phyloP scores from a whole-genome alignment of 1,139 yeast species.

The Spathaspora sp. region DNA sequence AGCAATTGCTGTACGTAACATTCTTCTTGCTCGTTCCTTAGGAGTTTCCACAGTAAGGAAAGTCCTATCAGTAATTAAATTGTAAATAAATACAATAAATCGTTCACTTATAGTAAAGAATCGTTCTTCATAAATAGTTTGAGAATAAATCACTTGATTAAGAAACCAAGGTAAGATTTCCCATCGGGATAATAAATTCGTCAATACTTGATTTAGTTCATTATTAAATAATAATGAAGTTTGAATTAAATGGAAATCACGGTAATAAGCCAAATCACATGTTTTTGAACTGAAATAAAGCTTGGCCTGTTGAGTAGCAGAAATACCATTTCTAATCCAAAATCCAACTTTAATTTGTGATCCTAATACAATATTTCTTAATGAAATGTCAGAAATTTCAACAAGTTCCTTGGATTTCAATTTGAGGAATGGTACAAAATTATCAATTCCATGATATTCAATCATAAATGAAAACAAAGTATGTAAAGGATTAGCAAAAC shows the following conservation, averaged over 20 bases:
- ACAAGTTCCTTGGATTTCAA: slow-evolving; percentile 29
- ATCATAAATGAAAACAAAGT: slow-evolving; percentile 46
- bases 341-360: slow-evolving; percentile 77
- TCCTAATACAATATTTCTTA: slow-evolving; percentile 63
- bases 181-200: slow-evolving; percentile 60
- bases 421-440: slow-evolving; percentile 18
- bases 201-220: slow-evolving; percentile 40
- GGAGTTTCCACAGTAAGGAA: slow-evolving; percentile 34
- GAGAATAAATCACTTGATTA: slow-evolving; percentile 31
- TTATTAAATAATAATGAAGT: slow-evolving; percentile 44
- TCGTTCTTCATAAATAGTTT: slow-evolving; percentile 60
- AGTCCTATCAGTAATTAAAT: slow-evolving; percentile 54
- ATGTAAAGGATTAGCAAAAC: slow-evolving; percentile 62
- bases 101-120: slow-evolving; percentile 51
- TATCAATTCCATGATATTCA: slow-evolving; percentile 28
- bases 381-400: slow-evolving; percentile 52
- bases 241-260: slow-evolving; percentile 62
- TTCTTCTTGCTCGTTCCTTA: slow-evolving; percentile 23
- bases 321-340: slow-evolving; percentile 86
- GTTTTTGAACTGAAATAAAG: slow-evolving; percentile 33
- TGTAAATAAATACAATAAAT: slow-evolving; percentile 55
- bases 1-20: slow-evolving; percentile 37
- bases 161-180: slow-evolving; percentile 55
- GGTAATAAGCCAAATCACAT: slow-evolving; percentile 34
- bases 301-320: slow-evolving; percentile 49